Conservation (phyloP, 2,329 filamentous ascomycete genomes). For the Anthostomella pinea region DNA sequence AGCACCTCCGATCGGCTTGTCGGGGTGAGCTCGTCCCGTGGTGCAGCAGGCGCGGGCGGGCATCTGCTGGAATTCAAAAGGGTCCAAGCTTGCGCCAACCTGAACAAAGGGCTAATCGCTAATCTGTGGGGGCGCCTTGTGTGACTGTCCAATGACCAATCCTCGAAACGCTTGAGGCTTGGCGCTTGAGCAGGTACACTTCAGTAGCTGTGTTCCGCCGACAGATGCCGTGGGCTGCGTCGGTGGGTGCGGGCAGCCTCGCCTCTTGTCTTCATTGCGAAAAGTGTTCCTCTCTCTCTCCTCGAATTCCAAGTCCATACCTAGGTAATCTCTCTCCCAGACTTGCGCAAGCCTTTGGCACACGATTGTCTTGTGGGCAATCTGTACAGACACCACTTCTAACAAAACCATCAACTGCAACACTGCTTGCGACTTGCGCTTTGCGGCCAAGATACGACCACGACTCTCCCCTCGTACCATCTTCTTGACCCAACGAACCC, state of each 20-base stretch:
- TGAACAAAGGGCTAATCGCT: conserved; percentile 8
- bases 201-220: neutral
- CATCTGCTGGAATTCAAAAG: too few species aligned
- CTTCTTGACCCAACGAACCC: neutral
- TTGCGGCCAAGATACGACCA: neutral
- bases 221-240: conserved; percentile 1
- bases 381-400: too few species aligned
- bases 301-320: too few species aligned
- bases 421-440: neutral
- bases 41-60: too few species aligned
- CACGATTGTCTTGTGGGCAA: too few species aligned
- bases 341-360: too few species aligned
- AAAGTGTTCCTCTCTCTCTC: neutral
- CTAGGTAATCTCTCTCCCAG: too few species aligned
- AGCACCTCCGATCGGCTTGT: too few species aligned
- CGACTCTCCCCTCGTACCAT: neutral
- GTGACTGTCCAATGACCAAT: conserved; percentile 9
- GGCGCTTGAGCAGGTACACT: too few species aligned
- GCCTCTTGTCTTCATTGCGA: conserved; percentile 5
- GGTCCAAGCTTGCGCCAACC: neutral
- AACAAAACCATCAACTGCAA: too few species aligned
- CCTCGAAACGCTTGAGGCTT: conserved; percentile 1
- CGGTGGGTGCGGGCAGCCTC: conserved; percentile 16
- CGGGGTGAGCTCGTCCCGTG: neutral
- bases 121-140: conserved; percentile 10